Evolutionary conservation across 2,329 filamentous ascomycete genomes (phyloP), one percentile per base, ranked within the genome.

Genomic region (Fusarium nodosum): DNA sequence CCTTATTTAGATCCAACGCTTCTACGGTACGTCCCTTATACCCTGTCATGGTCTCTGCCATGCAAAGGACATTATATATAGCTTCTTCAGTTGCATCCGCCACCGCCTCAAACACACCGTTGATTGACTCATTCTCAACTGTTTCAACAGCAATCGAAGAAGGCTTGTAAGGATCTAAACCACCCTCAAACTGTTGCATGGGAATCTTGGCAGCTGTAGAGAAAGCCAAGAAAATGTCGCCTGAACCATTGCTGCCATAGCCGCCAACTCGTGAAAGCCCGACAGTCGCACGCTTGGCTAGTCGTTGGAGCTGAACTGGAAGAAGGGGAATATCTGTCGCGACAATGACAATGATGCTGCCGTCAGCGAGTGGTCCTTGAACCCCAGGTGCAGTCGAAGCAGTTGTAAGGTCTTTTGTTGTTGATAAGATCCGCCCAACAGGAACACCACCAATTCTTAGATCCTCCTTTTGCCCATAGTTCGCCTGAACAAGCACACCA

Each of bases 151-250:
- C 34, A 11, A 56, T 26, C 0, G 64, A 54, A 2, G 61, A 33
- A 7, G 83, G 78, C 68, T 77, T 79, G 63, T 78, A 82, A 2
- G 79, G 78, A 38, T 88, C 81, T 7, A 82, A 77, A 0, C 56
- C 24, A 65, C 69, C 67, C 65, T 64, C 57, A 2, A 77, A 39
- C 9, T 74, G 66, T 69, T 85, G 82, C 38, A 71, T 59, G 0
- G 76, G 74, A 5, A 88, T 78, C 44, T 81, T 79, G 61, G 85
- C 87, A 8, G 82, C 88, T 0, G 89, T 91, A 10, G 88, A 91
- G 62, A 92, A 87, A 6, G 89, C 89, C 4, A 92, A 79, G 74
- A 91, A 90, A 61, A 92, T 87, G 64, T 92, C 89, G 0, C 89
- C 90, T 0, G 87, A 90, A 13, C 82, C 83, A 66, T 90, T 91